These are phyloP conservation scores for Kandelia obovata DNA, from an alignment of 345 rosid species.

Conservation along the genomic window DNA sequence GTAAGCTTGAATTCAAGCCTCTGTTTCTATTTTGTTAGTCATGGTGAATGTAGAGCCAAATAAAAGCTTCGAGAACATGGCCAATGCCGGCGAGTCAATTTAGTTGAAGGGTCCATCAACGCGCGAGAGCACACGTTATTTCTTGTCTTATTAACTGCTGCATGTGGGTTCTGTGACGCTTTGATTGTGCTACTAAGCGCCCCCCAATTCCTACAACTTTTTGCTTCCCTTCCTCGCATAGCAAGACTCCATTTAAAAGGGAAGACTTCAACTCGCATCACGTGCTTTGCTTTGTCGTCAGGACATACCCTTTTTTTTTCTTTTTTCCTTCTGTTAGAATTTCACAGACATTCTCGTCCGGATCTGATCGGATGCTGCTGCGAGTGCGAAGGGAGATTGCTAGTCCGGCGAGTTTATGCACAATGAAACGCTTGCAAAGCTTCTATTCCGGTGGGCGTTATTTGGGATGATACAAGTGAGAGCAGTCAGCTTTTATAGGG, in stretches of 20 bases:
- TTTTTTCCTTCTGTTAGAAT: background rate
- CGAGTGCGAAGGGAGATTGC: conserved; percentile 82
- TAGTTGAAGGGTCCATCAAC: background rate
- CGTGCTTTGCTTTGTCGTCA: background rate
- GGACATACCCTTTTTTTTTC: background rate
- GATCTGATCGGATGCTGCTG: conserved; percentile 90
- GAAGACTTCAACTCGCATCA: background rate
- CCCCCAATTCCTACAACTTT: background rate
- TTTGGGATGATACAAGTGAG: too few species aligned
- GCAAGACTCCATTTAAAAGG: background rate
- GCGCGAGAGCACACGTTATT: background rate
- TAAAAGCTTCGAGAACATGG: too few species aligned
- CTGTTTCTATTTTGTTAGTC: background rate
- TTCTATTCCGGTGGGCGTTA: conserved; percentile 75
- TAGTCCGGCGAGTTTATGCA: conserved; percentile 83
- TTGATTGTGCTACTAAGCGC: background rate
- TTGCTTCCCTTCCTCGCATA: background rate
- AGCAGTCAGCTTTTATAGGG: background rate
- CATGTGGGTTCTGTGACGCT: background rate
- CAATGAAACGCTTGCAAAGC: conserved; percentile 90
- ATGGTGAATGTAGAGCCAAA: background rate
- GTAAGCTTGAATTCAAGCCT: too few species aligned
- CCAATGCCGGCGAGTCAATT: background rate
- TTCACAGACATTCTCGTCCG: background rate
- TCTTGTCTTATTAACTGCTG: background rate